These are phyloP conservation scores for Raphanus sativus DNA, from an alignment of 345 rosid species.

Conservation along the genomic window DNA sequence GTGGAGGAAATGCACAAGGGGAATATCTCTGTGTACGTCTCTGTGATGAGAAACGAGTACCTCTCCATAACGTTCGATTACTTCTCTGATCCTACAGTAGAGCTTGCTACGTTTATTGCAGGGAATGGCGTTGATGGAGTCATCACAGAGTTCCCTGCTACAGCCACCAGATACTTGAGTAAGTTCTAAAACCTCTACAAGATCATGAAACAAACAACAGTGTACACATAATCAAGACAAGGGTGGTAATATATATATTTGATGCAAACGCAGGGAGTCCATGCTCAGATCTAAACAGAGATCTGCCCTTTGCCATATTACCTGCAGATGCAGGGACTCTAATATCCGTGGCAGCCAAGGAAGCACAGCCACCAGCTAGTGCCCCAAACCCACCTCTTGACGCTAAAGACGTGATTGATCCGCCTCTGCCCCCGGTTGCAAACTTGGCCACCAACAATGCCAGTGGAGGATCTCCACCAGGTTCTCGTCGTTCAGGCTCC, in stretches of 20 bases:
- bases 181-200: slow-evolving; percentile 36
- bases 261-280: slow-evolving; percentile 55
- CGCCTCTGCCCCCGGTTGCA: slow-evolving; percentile 74
- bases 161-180: slow-evolving; percentile 71
- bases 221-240: not conserved
- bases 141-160: slow-evolving; percentile 75
- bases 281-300: slow-evolving; percentile 48
- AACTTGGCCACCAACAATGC: slow-evolving; percentile 5
- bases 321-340: slow-evolving; percentile 57
- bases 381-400: slow-evolving; percentile 55
- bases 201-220: slow-evolving; percentile 1
- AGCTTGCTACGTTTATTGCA: slow-evolving; percentile 60
- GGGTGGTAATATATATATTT: slow-evolving; percentile 20
- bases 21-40: slow-evolving; percentile 66
- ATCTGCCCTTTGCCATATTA: slow-evolving; percentile 39
- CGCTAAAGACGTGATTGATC: slow-evolving; percentile 58
- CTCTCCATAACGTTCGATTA: slow-evolving; percentile 63
- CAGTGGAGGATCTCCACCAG: slow-evolving; percentile 15
- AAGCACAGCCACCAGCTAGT: slow-evolving; percentile 36
- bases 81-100: slow-evolving; percentile 64
- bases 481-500: slow-evolving; percentile 36
- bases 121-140: slow-evolving; percentile 63
- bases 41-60: slow-evolving; percentile 63
- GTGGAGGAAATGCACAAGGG: slow-evolving; percentile 57
- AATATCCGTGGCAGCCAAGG: slow-evolving; percentile 17